Evolutionary conservation across 768 basidiomycete species (phyloP), one percentile per base, ranked within the genome.

Genomic region (Lactarius sanguifluus): DNA sequence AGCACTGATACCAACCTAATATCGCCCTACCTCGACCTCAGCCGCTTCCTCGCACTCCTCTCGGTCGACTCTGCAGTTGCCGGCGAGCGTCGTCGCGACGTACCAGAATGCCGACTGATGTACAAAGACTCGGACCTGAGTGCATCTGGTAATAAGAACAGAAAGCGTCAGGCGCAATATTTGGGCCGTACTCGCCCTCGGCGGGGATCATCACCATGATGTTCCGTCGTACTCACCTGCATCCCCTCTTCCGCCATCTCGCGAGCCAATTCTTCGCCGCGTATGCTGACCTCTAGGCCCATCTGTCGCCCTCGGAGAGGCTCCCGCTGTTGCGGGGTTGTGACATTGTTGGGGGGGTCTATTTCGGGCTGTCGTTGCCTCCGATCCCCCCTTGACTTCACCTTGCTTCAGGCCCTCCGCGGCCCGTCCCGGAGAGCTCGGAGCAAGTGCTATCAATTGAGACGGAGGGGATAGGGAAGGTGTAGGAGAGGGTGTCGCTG

Each of bases 151-250:
- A 25, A 52, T 25, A 28, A 5, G 23, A 15, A 13, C 25, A 28
- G 23, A 52, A 25, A 52, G 50, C 25, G 23, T 52, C 50, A 52
- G 50, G 50, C 23, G 5, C 25, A 15, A 50, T 13, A 25, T 52
- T 25, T 23, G 23, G 25, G 25, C 50, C 0, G 25, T 15, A 13
- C 50, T 25, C n/a, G 5, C 25, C 47, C 23, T 15, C 50, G 7
- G 13, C 23, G 50, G 25, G 47, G 25, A 13, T 25, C 50, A 52
- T 16, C 50, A 20, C 7, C 28, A 28, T 18, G 43, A 56, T 1
- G 47, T 18, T 25, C 5, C 23, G 23, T 25, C 50, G 25, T 15
- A 25, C 61, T 58, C 28, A 66, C 65, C 57, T 52, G 16, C 38
- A 16, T 58, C 30, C 23, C 2, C 2, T 30, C n/a, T 41, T 28